Conservation (phyloP, 2,329 filamentous ascomycete genomes). For the Orbilia brochopaga region DNA sequence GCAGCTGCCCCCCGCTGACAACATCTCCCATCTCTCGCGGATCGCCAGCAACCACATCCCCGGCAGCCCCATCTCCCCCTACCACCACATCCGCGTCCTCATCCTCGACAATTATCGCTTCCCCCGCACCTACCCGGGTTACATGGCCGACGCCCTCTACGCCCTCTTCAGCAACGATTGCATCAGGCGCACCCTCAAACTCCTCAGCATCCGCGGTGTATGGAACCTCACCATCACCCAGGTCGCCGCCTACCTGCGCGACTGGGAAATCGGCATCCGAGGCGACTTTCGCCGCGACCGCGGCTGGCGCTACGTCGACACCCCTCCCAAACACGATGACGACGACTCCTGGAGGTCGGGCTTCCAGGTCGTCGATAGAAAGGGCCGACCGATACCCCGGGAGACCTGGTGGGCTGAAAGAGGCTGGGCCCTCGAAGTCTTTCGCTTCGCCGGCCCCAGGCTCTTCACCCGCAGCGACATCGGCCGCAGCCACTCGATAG, state of each 20-base stretch:
- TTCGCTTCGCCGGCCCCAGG: constrained; percentile 29
- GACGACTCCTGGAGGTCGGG: not conserved
- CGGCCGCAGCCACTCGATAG: not conserved
- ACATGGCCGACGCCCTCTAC: constrained; percentile 20
- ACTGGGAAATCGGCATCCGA: constrained; percentile 39
- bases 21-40: constrained; percentile 16
- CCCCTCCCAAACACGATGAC: not conserved
- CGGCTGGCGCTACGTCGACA: constrained; percentile 27
- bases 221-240: constrained; percentile 24
- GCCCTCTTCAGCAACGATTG: constrained; percentile 38
- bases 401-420: constrained; percentile 23
- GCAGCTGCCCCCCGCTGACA: not conserved
- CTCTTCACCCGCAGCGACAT: constrained; percentile 9
- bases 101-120: constrained; percentile 44
- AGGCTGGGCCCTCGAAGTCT: constrained; percentile 33
- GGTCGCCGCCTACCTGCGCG: constrained; percentile 19
- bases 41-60: constrained; percentile 28
- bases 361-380: constrained; percentile 18
- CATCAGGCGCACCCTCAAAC: constrained; percentile 19
- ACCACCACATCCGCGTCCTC: constrained; percentile 31
- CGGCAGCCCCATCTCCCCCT: constrained; percentile 38
- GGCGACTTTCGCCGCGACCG: constrained; percentile 25
- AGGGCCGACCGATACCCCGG: constrained; percentile 5
- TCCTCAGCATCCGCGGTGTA: constrained; percentile 34
- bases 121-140: constrained; percentile 9